phyloP scores from a whole-genome alignment of 768 basidiomycete genomes.

The Boletus fagicola region DNA sequence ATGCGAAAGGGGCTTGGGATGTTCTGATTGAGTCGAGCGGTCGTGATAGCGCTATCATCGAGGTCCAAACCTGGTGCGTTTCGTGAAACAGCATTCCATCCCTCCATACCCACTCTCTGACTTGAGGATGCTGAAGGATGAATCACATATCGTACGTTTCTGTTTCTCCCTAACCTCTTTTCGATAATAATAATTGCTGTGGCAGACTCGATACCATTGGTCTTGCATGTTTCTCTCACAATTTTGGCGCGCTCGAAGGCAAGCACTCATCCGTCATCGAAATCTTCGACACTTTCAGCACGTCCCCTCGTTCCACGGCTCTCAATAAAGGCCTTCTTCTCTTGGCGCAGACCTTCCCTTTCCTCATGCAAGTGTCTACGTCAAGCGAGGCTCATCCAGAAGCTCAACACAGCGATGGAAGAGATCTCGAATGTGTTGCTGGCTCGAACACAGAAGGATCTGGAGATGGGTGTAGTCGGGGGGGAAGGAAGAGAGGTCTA shows the following conservation, averaged over 20 bases:
- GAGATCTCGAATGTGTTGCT: constrained; percentile 41
- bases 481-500: no score
- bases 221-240: constrained; percentile 23
- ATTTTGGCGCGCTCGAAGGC: constrained; percentile 32
- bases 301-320: constrained; percentile 18
- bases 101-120: no score
- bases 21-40: no score
- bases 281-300: constrained; percentile 38
- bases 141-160: neutral
- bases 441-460: constrained; percentile 34
- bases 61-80: no score
- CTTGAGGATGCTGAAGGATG: neutral
- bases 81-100: no score
- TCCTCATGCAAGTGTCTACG: constrained; percentile 39
- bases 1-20: no score
- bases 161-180: neutral
- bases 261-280: constrained; percentile 41
- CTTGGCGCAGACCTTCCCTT: constrained; percentile 37
- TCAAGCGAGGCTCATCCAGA: constrained; percentile 28
- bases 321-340: constrained; percentile 34
- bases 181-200: neutral
- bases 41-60: no score
- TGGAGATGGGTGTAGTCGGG: constrained; percentile 16
- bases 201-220: neutral
- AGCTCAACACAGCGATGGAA: constrained; percentile 36